A percentile compares a stretch with the other conserved stretches of the same genome.
These are phyloP conservation scores for Rhododendron ovatum DNA, from an alignment of 148 eudicot genomes.

Conservation along the genomic window DNA sequence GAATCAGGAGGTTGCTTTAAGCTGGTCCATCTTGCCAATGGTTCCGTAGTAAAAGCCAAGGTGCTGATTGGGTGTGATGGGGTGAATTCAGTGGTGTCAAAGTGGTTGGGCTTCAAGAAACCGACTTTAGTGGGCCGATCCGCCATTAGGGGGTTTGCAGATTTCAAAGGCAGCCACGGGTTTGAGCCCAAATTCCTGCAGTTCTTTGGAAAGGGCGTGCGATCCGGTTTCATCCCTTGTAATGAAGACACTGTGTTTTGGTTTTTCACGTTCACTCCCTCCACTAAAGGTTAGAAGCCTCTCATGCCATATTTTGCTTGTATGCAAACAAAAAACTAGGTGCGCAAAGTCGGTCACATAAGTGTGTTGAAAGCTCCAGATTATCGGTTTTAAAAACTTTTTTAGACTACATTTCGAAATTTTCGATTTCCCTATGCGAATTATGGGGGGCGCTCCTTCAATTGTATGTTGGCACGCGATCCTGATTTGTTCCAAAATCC, in stretches of 20 bases:
- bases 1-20: conserved; percentile 27
- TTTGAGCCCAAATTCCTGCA: conserved; percentile 40
- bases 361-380: too few species aligned
- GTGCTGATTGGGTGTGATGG: conserved; percentile 64
- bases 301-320: background rate
- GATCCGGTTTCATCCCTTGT: conserved; percentile 44
- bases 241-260: conserved; percentile 39
- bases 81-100: conserved; percentile 51
- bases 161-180: conserved; percentile 35
- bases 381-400: too few species aligned
- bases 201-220: conserved; percentile 37
- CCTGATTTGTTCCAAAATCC: too few species aligned
- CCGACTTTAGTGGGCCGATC: conserved; percentile 34
- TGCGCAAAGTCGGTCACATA: too few species aligned
- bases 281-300: conserved; percentile 31
- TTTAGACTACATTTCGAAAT: too few species aligned
- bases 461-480: too few species aligned
- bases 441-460: too few species aligned
- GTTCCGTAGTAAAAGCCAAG: conserved; percentile 47
- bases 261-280: conserved; percentile 48
- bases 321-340: background rate
- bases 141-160: conserved; percentile 37
- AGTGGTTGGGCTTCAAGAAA: conserved; percentile 43
- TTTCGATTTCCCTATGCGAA: too few species aligned
- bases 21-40: conserved; percentile 53